Base-by-base conservation (phyloP, 177 flowering plant species). In the Tripterygium wilfordii region DNA sequence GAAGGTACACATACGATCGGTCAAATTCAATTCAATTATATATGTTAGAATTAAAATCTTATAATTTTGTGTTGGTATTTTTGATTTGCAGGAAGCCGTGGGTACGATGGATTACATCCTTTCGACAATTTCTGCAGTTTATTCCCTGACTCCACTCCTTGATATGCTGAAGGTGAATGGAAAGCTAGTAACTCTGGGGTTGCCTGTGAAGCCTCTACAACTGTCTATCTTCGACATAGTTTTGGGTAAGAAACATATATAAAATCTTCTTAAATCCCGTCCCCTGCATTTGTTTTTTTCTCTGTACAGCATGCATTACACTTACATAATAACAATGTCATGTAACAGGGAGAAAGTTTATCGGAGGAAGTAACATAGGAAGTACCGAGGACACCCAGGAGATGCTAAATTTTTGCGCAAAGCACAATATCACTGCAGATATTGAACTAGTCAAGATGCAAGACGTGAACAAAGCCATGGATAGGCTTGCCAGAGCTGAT, bases 311-410 rank as follows among this genome's bases (percentile, higher is more conserved):
- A n/a, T n/a, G n/a, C n/a, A 30, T 30, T 12, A 30, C 7, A 30
- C 33, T 6, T 6, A 30, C 33, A 30, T 6, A 12, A 6, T 35
- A 6, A 7, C 7, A 35, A 3, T 7, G 14, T 5, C 16, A 13
- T 13, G 3, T 20, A 20, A 8, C 48, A 74, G 79, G 71, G 37
- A 17, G 79, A 38, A 74, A 64, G 57, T 63, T 70, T 24, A 46
- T 74, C 8, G 76, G 72, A 10, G 79, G 79, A 56, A 74, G 79
- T 43, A 48, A 61, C 52, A 8, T 64, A 0, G 79, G 79, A 52
- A 71, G 76, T 45, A 55, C 70, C 15, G 62, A 67, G 25, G 75
- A 70, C 59, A 70, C 78, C 10, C 78, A 74, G 41, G 78, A 70
- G 63, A 74, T 74, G 79, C 61, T 74, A 10, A 73, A 74, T 25